Percentiles rank a stretch among this genome's conserved stretches.
phyloP scores from a whole-genome alignment of 1,139 yeast genomes.

The Diutina sp. region DNA sequence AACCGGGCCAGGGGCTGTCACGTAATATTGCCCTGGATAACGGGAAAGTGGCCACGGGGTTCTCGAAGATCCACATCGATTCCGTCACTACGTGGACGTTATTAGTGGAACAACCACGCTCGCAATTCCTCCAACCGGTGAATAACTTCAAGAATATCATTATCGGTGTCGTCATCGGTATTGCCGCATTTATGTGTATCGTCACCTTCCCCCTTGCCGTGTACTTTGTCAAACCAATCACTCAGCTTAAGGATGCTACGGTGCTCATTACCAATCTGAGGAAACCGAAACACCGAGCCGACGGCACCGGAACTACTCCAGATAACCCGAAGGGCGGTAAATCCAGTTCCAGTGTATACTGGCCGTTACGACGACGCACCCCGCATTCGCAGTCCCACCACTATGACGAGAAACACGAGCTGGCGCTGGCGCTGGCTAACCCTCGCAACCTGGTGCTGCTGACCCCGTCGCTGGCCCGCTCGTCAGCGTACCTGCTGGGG shows the following conservation, averaged over 20 bases:
- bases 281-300: background rate
- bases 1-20: background rate
- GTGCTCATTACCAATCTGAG: conserved; percentile 34
- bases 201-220: conserved; percentile 76
- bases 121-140: conserved; percentile 52
- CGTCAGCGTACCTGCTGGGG: background rate
- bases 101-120: conserved; percentile 50
- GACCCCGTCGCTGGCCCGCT: background rate
- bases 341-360: background rate
- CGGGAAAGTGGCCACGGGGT: conserved; percentile 56
- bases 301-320: background rate
- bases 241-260: conserved; percentile 71
- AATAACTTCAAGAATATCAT: conserved; percentile 52
- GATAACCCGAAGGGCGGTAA: background rate
- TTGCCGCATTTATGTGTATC: conserved; percentile 62
- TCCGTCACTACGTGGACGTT: conserved; percentile 61
- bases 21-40: conserved; percentile 15
- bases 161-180: conserved; percentile 68
- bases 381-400: background rate
- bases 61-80: conserved; percentile 37
- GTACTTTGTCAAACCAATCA: conserved; percentile 75
- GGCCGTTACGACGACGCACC: background rate
- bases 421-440: background rate
- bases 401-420: background rate
- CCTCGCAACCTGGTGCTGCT: background rate